Evolutionary conservation across 257 asterid genomes (phyloP), one percentile per base, ranked within the genome.

Genomic region (Plantago ovata): DNA sequence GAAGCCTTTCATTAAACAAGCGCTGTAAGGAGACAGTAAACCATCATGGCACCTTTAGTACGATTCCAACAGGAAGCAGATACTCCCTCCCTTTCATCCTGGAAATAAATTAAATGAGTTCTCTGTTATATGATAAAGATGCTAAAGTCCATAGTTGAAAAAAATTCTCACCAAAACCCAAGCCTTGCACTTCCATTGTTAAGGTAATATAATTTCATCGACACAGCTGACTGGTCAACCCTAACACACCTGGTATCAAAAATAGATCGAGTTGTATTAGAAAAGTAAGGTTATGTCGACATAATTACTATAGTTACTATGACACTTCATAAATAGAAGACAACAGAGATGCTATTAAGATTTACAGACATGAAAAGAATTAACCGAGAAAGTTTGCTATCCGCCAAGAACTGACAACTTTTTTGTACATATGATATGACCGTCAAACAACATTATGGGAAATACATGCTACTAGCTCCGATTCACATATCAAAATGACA

Each of bases 61-160:
- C 71, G 75, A 93, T 65, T 58, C 98, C 99, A 71, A 86, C 97
- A 65, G 97, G 99, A 61, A 93, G 95, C 75, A 93, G 70, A 63
- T 82, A 88, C 64, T 93, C 99, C 76, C 96, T 80, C 67, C 99
- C 99, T 77, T 75, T 91, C 73, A 93, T 70, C 99, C 97, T 93
- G 76, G 58, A 74, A 56, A 46, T 36, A 46, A 56, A 62, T 48
- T 21, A 49, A 52, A 65, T 73, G 62, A 61, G 70, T 46, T 60
- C 56, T 39, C 56, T 61, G 68, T 28, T 28, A 66, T 32, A 49
- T 57, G 21, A 55, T 39, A 58, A 36, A 45, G 18, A 62, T 22
- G 59, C 48, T 14, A 53, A 43, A 44, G 52, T 63, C 36, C 39
- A 55, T 33, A 28, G 65, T 28, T 13, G 54, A 42, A 53, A 20